Conservation (phyloP, 2,329 filamentous ascomycete genomes). For the Colletotrichum lentis region DNA sequence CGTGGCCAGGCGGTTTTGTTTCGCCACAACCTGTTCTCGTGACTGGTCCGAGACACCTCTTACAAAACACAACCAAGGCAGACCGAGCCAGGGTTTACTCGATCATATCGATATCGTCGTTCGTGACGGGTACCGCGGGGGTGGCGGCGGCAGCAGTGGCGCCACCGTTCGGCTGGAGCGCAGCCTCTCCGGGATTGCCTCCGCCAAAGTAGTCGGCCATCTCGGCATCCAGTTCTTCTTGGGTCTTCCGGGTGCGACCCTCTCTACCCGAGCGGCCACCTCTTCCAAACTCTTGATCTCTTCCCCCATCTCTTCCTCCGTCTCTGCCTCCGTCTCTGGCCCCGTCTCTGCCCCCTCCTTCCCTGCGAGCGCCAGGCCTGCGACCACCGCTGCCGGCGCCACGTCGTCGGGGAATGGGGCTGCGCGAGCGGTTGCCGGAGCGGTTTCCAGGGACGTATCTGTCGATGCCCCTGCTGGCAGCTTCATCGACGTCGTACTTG, state of each 20-base stretch:
- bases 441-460: conserved; percentile 75
- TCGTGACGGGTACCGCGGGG: conserved; percentile 46
- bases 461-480: conserved; percentile 74
- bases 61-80: conserved; percentile 13
- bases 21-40: neutral
- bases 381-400: conserved; percentile 56
- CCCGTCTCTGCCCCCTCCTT: conserved; percentile 50
- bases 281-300: conserved; percentile 51
- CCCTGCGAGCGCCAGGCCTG: conserved; percentile 59
- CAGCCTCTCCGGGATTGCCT: conserved; percentile 46
- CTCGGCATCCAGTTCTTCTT: conserved; percentile 92
- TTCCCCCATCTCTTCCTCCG: conserved; percentile 55
- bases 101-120: conserved; percentile 76
- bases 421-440: conserved; percentile 60
- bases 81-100: conserved; percentile 53
- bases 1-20: conserved; percentile 4
- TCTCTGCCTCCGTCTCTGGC: conserved; percentile 52
- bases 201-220: conserved; percentile 91
- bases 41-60: conserved; percentile 3
- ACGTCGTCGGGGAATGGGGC: conserved; percentile 65
- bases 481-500: conserved; percentile 62
- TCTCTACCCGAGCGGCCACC: conserved; percentile 50
- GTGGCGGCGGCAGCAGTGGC: conserved; percentile 50
- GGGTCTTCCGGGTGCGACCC: conserved; percentile 80
- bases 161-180: conserved; percentile 48